Base-by-base conservation (phyloP, 2,329 filamentous ascomycete species). In the Aspergillus neotritici region DNA sequence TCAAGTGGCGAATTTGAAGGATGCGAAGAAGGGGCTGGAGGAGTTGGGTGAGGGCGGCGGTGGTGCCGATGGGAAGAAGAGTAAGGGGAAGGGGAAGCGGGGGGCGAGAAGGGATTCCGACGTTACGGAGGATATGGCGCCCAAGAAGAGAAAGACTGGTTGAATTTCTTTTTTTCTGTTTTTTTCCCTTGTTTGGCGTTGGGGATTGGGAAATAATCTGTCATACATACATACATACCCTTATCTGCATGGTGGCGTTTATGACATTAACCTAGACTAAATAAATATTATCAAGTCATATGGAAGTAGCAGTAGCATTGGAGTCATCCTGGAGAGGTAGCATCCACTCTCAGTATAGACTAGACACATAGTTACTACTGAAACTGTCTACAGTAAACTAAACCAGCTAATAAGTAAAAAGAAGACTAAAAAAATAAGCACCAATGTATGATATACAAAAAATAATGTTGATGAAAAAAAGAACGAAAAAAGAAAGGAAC, bases 1-100 rank as follows among this genome's bases (percentile, higher is more conserved):
- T 34, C 65, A 68, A 44, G 63, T 70, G 17, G 60, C 55, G 3
- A 56, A 56, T 31, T 46, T 61, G 37, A 69, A 66, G 51, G 64
- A 67, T 41, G 58, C 61, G 10, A 67, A 66, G 41, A 66, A 64
- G 47, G 60, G 57, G 0, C 41, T 58, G 8, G 62, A 56, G 5
- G 62, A 65, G 5, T 34, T 55, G 11, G 62, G 53, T 4, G 63
- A 61, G 11, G 50, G 41, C 30, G 56, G 47, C 12, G 53, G 47
- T 40, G 55, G 51, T 14, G 49, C 52, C 2, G 50, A 51, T 34
- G 57, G 56, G 16, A 67, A 66, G 53, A 67, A 66, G 53, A 51
- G 40, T 31, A 54, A 68, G 39, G 61, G 62, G 8, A 68, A 68
- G 43, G 63, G 63, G 4, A 64, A 66, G 51, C 53, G 57, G 21